Percentiles rank a stretch among this genome's conserved stretches.
Evolutionary conservation across 23 red algal species (phyloP).

Genomic region (Gracilaria domingensis): DNA sequence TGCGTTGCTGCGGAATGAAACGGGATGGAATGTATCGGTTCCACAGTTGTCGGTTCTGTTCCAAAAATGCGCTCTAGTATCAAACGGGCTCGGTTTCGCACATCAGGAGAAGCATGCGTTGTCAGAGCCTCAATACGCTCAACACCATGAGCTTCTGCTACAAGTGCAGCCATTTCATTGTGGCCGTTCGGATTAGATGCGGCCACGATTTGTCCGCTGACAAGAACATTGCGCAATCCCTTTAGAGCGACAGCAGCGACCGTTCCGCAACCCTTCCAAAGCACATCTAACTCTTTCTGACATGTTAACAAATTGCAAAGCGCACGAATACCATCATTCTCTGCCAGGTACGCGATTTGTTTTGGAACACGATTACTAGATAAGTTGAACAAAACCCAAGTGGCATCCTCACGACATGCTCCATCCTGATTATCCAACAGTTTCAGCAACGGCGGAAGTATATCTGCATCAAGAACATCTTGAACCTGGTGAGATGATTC

Average conservation of each 20-base stretch:
- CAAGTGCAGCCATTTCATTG: conserved; percentile 83
- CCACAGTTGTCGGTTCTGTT: conserved; percentile 58
- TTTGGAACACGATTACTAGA: conserved; percentile 81
- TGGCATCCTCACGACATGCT: conserved; percentile 93
- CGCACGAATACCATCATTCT: conserved; percentile 78
- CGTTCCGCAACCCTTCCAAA: conserved; percentile 97
- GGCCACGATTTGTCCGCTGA: conserved; percentile 69
- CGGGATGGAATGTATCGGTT: conserved; percentile 18
- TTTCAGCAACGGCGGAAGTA: conserved; percentile 83
- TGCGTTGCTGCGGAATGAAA: conserved; percentile 2
- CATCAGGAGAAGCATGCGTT: conserved; percentile 65
- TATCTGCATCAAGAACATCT: conserved; percentile 93
- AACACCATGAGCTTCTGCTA: conserved; percentile 91
- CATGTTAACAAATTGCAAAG: conserved; percentile 87
- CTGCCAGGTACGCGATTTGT: conserved; percentile 80
- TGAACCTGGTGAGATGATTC: conserved; percentile 98
- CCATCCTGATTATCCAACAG: conserved; percentile 82
- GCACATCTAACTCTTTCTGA: conserved; percentile 91
- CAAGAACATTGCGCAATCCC: conserved; percentile 91
- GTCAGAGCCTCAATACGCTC: conserved; percentile 90
- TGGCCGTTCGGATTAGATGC: conserved; percentile 48
- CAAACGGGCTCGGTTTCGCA: conserved; percentile 74
- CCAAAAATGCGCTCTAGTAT: conserved; percentile 88
- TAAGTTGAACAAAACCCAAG: conserved; percentile 97
- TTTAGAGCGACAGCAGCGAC: conserved; percentile 91